Evolutionary conservation across 306 rosid genomes (phyloP).

Genomic region (Abrus precatorius): DNA sequence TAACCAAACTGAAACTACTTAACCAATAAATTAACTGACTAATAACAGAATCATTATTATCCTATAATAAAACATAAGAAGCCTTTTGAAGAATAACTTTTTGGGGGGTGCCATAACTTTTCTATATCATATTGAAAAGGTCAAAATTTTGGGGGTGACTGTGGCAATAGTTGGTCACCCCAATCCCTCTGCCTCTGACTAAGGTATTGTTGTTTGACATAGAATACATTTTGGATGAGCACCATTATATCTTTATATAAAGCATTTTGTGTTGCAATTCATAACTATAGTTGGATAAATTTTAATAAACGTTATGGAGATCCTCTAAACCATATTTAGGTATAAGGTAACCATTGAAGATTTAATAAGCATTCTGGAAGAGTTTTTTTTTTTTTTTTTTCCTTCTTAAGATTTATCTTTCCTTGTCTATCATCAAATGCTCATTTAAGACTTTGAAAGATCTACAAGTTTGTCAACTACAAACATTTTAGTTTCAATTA

Average conservation of each 20-base stretch:
- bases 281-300: not conserved
- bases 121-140: too few relatives aligned
- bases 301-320: not conserved
- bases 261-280: not conserved
- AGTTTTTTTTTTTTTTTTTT: not conserved
- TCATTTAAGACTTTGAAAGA: not conserved
- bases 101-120: too few relatives aligned
- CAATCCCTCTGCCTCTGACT: too few relatives aligned
- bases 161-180: too few relatives aligned
- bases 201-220: not conserved
- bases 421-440: not conserved
- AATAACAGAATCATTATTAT: too few relatives aligned
- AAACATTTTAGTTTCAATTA: not conserved
- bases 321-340: not conserved
- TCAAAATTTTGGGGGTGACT: too few relatives aligned
- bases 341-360: not conserved
- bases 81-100: too few relatives aligned
- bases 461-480: not conserved
- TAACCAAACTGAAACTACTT: too few relatives aligned
- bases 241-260: not conserved
- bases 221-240: not conserved
- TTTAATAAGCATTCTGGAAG: too few relatives aligned
- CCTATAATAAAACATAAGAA: too few relatives aligned
- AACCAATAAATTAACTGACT: too few relatives aligned
- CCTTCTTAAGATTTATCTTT: slow-evolving; percentile 8